Percentiles rank a stretch among this genome's conserved stretches.
These are phyloP conservation scores for Penicillium taxi DNA, from an alignment of 495 filamentous ascomycete species.

Conservation along the genomic window DNA sequence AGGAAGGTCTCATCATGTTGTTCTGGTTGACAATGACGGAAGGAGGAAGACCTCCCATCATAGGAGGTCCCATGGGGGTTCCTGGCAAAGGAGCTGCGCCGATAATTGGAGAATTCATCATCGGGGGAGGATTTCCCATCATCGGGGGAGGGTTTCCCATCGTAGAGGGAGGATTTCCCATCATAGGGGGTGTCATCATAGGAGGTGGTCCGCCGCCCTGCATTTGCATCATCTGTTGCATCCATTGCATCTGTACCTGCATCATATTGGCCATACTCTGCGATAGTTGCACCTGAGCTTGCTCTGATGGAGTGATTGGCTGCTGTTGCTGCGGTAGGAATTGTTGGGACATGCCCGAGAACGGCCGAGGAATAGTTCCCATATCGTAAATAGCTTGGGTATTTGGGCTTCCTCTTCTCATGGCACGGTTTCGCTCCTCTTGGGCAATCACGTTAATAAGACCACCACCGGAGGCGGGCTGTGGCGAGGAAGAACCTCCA, in stretches of 20 bases:
- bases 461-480: conserved; percentile 52
- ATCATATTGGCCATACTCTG: conserved; percentile 86
- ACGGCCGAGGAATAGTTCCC: conserved; percentile 35
- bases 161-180: conserved; percentile 16
- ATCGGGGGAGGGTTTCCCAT: conserved; percentile 18
- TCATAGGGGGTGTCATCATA: conserved; percentile 15
- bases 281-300: conserved; percentile 73
- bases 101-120: conserved; percentile 21
- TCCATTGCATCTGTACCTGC: conserved; percentile 88
- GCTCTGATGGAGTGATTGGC: conserved; percentile 50
- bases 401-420: conserved; percentile 74
- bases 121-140: conserved; percentile 11
- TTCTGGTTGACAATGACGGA: conserved; percentile 15
- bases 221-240: conserved; percentile 73
- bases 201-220: conserved; percentile 29
- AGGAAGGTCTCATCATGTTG: conserved; percentile 36
- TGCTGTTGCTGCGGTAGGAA: conserved; percentile 3
- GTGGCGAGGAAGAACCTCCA: conserved; percentile 33
- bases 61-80: conserved; percentile 11
- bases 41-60: conserved; percentile 9
- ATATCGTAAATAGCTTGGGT: conserved; percentile 41
- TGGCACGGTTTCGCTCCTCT: conserved; percentile 70
- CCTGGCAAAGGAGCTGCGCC: conserved; percentile 19
- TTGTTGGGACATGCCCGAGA: conserved; percentile 19
- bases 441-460: conserved; percentile 84